A percentile compares a stretch with the other conserved stretches of the same genome.
These are phyloP conservation scores for Chondrus crispus DNA, from an alignment of 23 red algal species.

Conservation along the genomic window DNA sequence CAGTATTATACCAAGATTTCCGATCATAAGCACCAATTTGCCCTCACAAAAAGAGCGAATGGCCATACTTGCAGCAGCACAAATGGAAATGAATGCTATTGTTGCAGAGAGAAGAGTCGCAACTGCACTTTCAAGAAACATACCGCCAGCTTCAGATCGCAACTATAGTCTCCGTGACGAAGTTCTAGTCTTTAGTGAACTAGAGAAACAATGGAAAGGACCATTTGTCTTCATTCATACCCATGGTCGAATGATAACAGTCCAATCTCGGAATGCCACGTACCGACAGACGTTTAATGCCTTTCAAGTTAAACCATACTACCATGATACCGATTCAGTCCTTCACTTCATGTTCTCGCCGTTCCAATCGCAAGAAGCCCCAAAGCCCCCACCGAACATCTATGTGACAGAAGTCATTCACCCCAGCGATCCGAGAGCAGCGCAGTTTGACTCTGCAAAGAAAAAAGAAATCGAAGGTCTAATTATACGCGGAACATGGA, in stretches of 20 bases:
- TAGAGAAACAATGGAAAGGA: not conserved
- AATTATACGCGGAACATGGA: not conserved
- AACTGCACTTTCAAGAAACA: not conserved
- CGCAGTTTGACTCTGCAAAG: not conserved
- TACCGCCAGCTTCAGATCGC: not conserved
- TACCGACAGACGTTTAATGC: not conserved
- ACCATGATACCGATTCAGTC: too few species aligned
- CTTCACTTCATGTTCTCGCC: too few species aligned
- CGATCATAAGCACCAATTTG: constrained; percentile 3
- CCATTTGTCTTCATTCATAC: not conserved
- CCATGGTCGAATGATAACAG: not conserved
- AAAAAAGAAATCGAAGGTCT: constrained; percentile 17
- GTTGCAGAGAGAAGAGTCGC: constrained; percentile 5
- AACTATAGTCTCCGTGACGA: not conserved
- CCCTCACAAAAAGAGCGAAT: not conserved
- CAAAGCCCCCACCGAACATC: too few species aligned
- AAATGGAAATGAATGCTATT: not conserved
- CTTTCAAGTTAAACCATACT: constrained; percentile 5
- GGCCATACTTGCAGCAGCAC: not conserved
- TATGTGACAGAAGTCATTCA: not conserved
- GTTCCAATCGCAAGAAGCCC: too few species aligned
- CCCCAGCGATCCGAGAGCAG: not conserved
- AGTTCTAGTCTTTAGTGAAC: constrained; percentile 25
- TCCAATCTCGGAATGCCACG: not conserved
- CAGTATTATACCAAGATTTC: constrained; percentile 6